Base-by-base conservation (phyloP, 2,329 filamentous ascomycete species). In the Beauveria scarabaeidicola region DNA sequence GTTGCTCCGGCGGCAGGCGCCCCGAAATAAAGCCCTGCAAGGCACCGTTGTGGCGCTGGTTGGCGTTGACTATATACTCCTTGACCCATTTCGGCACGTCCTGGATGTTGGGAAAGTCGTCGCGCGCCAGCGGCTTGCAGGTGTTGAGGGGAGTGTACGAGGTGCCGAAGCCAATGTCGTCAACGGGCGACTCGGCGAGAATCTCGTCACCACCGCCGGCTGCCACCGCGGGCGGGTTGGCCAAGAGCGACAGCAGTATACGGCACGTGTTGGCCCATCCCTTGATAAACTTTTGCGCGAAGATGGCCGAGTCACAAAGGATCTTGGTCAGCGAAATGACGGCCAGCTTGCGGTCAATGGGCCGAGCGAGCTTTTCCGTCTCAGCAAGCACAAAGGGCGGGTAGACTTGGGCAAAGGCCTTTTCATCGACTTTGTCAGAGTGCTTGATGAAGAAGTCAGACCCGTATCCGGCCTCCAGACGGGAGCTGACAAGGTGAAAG, bases 71-170 rank as follows among this genome's bases (percentile, higher is more conserved):
- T 69, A 97, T 77, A 70, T 90, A 91, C 64, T 82, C 77, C 59
- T 88, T 77, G 25, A 96, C 92, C 93, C 93, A 99, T 71, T 88
- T 88, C 57, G 91, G 77, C 61, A 91, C 89, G 58, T 91, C 87
- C 5, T 84, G 81, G 15, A 96, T 85, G 62, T 97, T 89, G 0
- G 92, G 88, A 78, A 91, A 97, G 21, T 92, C 88, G 70, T 97
- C 94, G 55, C 80, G 81, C 1, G 83, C 76, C 4, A 84, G 78
- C 61, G 86, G 86, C 71, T 88, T 90, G 77, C 93, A 94, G 0
- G 93, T 97, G 76, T 93, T 96, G 63, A 99, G 82, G 36, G 90
- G 87, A 0, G 94, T 97, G 75, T 96, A 99, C 9, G 91, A 93
- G 64, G 97, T 86, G 27, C 94, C 94, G 69, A 99, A 99, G 29